Evolutionary conservation across 176 grass and related monocot genomes (phyloP).

Genomic region (Phoenix roebelenii): DNA sequence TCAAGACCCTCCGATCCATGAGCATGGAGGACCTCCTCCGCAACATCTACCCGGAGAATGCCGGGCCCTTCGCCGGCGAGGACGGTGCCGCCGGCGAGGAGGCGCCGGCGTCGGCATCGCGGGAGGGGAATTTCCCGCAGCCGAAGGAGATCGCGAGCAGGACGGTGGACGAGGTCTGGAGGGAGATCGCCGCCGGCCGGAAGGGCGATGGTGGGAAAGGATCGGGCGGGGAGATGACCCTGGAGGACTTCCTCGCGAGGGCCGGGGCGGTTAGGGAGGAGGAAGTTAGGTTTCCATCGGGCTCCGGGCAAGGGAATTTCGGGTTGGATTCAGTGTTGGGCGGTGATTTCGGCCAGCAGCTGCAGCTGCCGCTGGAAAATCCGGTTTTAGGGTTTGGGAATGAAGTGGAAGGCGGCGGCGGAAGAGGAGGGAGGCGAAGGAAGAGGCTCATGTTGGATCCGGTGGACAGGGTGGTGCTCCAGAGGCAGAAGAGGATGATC

Average conservation of each 20-base stretch:
- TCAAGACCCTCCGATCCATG: neutral
- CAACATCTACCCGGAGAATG: neutral
- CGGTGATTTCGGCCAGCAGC: neutral
- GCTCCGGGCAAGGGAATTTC: neutral
- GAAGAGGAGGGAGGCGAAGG: neutral
- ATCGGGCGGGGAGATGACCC: neutral
- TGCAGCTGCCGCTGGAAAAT: neutral
- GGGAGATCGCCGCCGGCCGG: neutral
- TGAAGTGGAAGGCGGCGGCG: neutral
- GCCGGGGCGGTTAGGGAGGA: neutral
- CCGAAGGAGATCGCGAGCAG: neutral
- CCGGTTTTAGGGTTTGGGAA: neutral
- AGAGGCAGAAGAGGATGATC: slow-evolving; percentile 19
- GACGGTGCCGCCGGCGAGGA: neutral
- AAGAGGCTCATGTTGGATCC: neutral
- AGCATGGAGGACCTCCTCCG: neutral
- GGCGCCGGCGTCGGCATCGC: neutral
- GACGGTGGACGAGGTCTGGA: neutral
- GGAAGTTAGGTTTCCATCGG: neutral
- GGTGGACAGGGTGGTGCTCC: neutral
- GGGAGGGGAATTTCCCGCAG: neutral
- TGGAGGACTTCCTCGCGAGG: slow-evolving; percentile 16
- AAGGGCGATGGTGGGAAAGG: neutral
- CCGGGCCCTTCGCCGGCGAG: neutral
- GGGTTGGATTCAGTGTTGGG: neutral